Evolutionary conservation across 345 rosid species (phyloP).

Genomic region (Garcia nutans): DNA sequence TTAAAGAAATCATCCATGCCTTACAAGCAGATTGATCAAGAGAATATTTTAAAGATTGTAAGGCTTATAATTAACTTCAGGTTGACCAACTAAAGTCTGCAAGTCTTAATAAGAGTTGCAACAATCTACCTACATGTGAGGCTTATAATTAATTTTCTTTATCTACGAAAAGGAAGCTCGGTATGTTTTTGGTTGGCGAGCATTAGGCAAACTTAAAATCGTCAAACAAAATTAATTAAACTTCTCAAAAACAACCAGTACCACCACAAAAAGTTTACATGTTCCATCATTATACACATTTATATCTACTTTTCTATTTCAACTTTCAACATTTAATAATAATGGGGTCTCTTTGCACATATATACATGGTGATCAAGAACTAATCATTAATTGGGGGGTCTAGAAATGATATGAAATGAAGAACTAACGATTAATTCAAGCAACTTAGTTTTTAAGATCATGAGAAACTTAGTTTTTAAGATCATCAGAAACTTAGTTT

Average conservation of each 20-base stretch:
- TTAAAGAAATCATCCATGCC: neutral
- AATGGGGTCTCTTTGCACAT: neutral
- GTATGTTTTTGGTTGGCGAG: slow-evolving; percentile 8
- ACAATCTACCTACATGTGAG: slow-evolving; percentile 1
- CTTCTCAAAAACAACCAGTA: slow-evolving; percentile 6
- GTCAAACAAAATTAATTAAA: neutral
- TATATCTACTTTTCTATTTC: slow-evolving; percentile 2
- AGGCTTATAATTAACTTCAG: no score
- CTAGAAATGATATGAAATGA: neutral
- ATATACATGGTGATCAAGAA: neutral
- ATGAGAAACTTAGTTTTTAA: no score
- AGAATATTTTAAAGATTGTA: no score
- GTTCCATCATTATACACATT: slow-evolving; percentile 4
- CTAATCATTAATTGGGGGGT: neutral
- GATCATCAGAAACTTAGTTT: no score
- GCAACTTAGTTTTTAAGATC: no score
- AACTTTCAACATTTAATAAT: slow-evolving; percentile 16
- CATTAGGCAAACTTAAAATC: neutral
- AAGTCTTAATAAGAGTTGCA: no score
- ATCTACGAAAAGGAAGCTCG: neutral
- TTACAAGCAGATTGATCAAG: neutral
- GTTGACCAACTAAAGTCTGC: no score
- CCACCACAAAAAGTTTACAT: neutral
- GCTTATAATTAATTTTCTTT: neutral
- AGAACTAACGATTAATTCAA: no score